Base-by-base conservation (phyloP, 192 early-diverging fungal genomes). In the Mortierella claussenii region DNA sequence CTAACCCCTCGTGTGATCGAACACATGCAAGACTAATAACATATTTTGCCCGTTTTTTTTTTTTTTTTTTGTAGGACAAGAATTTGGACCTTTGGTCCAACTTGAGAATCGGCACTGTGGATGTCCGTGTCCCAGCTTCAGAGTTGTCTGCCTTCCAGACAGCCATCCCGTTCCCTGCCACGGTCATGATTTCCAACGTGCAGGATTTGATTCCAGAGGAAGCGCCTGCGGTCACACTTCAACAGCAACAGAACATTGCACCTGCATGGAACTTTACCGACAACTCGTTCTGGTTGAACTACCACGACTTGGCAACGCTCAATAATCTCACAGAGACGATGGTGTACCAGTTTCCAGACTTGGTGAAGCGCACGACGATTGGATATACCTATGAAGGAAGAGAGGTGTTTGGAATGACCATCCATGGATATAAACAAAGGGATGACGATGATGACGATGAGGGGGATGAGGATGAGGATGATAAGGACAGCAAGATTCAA, bases 341-440 rank as follows among this genome's bases (percentile, higher is more conserved):
- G 51, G 55, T 66, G 4, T 28, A 75, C 11, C 62, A 68, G 23
- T 84, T 78, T 43, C 84, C 84, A 11, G 48, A 86, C 40, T 48
- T 86, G 45, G 71, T 79, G 17, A 43, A 65, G 12, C 78, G 79
- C 9, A 70, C 84, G 26, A 68, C 69, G 2, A 58, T 86, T 28
- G 84, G 84, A 12, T 33, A 68, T n/a, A 83, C 84, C 12, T 79
- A 68, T 55, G 84, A 86, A 50, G 84, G 84, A 1, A 62, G 84
- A 17, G 80, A 81, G 59, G 76, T 86, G 33, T 65, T 67, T 53
- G 84, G 82, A 4, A 65, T 83, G 63, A 65, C 68, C 45, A 82
- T 83, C 36, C 60, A 61, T 49, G 65, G 60, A 27, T 61, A 54
- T 40, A 56, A 80, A 42, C 13, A n/a, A 1, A 26, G 46, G 1